Evolutionary conservation across 164 flowering plant genomes (phyloP), one percentile per base, ranked within the genome.

Genomic region (Piper betle): DNA sequence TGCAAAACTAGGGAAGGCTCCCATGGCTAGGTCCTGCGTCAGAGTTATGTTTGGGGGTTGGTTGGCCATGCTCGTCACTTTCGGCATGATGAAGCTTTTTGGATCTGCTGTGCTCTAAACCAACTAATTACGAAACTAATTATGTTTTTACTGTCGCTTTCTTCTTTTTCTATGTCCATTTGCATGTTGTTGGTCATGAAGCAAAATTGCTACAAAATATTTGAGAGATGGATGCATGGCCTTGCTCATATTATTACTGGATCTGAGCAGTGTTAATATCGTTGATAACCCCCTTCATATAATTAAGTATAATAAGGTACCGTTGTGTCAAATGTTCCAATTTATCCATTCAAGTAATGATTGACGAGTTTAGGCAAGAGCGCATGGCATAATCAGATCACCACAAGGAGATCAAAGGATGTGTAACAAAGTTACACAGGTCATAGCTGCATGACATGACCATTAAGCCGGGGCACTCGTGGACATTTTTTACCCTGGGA

Each of bases 31-130:
- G 68, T 73, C 73, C 13, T 62, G 48, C 37, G 54, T 60, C 10
- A 69, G 76, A 66, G 71, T 73, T 4, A 52, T 73, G 62, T 6
- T 73, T 15, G 73, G 76, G 9, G 76, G 68, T 8, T 73, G 73
- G 76, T 17, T 69, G 11, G 76, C 76, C 58, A 72, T 72, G 75
- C 62, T 53, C 16, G 17, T 69, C 4, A 73, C 76, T 13, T 73
- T 65, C 56, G 76, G 76, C 13, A 37, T 73, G 12, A 69, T 71
- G 63, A 69, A 63, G 62, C 53, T 69, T 41, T 54, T 73, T 37
- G 68, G 66, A 18, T 65, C 60, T 8, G 58, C 42, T 11, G 71
- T 6, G 13, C 52, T 40, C 52, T 62, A 53, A 25, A 46, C 10
- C 50, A 25, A 25, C 33, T 25, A 25, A 33, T 12, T 13, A 57